Base-by-base conservation (phyloP, 495 filamentous ascomycete genomes). In the Tuber melanosporum region DNA sequence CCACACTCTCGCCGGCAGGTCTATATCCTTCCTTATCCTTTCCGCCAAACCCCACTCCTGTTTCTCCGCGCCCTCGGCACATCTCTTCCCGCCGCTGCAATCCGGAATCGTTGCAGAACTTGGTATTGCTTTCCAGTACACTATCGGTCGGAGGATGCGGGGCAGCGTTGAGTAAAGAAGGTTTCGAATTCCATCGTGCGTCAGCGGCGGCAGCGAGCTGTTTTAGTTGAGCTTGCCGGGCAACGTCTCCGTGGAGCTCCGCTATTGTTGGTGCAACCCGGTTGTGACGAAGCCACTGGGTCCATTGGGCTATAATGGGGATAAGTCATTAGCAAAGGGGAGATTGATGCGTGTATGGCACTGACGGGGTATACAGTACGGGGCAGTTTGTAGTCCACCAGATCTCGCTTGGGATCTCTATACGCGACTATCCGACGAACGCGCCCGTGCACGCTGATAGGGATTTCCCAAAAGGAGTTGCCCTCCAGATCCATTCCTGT, bases 391-490 rank as follows among this genome's bases (percentile, higher is more conserved):
- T 83, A 83, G 57, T 81, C 82, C 3, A 81, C 79, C 22, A 72
- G 69, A 57, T 83, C 82, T 0, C 45, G 46, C 20, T 74, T 39
- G 12, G 26, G 42, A 43, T 73, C 70, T 14, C 71, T 73, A 32
- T 82, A 92, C 76, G 90, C 86, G n/a, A 96, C 91, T 45, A 97
- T 96, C 52, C 88, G 85, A 32, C 90, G 84, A 57, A 85, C 84
- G 32, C 87, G 87, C 76, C 86, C 82, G 78, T 88, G 87, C 12
- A 91, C 79, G 8, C 86, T 84, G 81, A 93, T 90, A 76, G 89
- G 90, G 86, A 97, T 95, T 83, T 97, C 93, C 93, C 94, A 98
- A 85, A 90, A 99, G 41, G 94, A 97, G 85, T 98, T 98, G 36
- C 94, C 94, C 52, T 89, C 80, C 45, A 98, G 90, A 85, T 99